A percentile compares a stretch with the other conserved stretches of the same genome.
These are phyloP conservation scores for Orbilia blumenaviensis DNA, from an alignment of 2,329 filamentous ascomycete genomes.

Conservation along the genomic window DNA sequence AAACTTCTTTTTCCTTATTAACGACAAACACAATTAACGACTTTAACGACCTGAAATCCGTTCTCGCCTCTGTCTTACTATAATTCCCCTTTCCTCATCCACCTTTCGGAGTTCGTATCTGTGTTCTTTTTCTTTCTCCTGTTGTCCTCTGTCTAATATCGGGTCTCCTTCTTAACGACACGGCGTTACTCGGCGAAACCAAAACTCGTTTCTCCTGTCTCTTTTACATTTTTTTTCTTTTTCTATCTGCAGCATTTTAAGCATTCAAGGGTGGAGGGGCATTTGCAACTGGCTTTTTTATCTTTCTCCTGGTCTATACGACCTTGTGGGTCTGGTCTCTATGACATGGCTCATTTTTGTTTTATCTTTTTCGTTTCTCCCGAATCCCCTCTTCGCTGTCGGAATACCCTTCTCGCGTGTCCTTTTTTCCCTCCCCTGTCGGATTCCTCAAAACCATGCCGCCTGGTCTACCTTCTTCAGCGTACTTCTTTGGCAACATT, in stretches of 20 bases:
- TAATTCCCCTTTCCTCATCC: constrained; percentile 8
- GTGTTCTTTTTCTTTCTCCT: constrained; percentile 5
- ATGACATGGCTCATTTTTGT: neutral
- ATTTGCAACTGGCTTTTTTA: constrained; percentile 40
- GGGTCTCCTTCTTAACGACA: constrained; percentile 37
- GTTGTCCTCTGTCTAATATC: constrained; percentile 24
- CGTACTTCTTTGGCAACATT: constrained; percentile 8
- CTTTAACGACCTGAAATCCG: constrained; percentile 34
- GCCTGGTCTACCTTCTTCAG: neutral
- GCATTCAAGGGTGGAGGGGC: constrained; percentile 39
- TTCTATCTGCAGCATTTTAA: constrained; percentile 52
- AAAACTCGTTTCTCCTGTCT: constrained; percentile 18
- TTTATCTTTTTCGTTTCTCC: constrained; percentile 1
- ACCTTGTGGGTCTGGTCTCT: neutral
- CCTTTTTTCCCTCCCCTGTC: neutral
- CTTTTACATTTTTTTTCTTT: constrained; percentile 26
- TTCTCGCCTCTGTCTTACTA: constrained; percentile 32
- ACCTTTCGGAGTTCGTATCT: constrained; percentile 31
- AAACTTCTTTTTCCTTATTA: constrained; percentile 13
- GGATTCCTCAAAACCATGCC: neutral
- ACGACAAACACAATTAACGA: constrained; percentile 46
- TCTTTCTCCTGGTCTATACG: neutral
- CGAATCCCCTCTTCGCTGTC: neutral
- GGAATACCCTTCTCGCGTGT: neutral
- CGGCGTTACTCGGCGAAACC: constrained; percentile 52